Evolutionary conservation across 2,329 filamentous ascomycete species (phyloP), one percentile per base, ranked within the genome.

Genomic region (Coniochaeta sp.): DNA sequence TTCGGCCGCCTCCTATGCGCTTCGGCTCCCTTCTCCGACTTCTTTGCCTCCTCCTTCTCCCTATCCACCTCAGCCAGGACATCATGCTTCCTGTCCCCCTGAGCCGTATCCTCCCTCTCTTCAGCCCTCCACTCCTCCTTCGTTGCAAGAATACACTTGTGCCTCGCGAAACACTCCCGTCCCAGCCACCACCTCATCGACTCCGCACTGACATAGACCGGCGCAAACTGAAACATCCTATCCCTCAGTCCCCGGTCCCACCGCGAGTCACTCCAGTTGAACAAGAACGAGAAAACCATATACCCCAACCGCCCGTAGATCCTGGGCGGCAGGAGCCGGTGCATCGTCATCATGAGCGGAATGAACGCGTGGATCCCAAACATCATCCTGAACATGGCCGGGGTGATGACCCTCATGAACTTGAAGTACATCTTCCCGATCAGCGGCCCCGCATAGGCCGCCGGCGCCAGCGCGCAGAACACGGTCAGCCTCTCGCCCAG

Each of bases 171-270:
- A 66, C 92, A 92, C 67, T 95, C 91, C 4, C 88, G 79, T 0
- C 93, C 93, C 0, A 97, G 81, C 93, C 93, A 97, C 93, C 93
- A 98, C 6, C 91, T 82, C 91, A 97, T 96, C 61, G 87, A 89
- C 75, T 97, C 92, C 0, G 91, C 84, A 66, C 88, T 91, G 58
- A 97, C 91, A 68, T 96, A 96, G 0, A 96, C 91, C 1, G 93
- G 93, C 0, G 91, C 87, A 66, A 96, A 97, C 68, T 95, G 91
- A 72, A 98, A 97, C 82, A 96, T 89, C 47, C 93, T 87, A 69
- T 91, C 77, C 61, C 90, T 81, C 16, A 96, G 76, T 7, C 81
- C 90, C 9, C 86, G 84, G 64, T 97, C 93, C 93, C 93, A 97
- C 8, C 91, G 83, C 11, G 73, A 77, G 70, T 98, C 93, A 0